Base-by-base conservation (phyloP, 108 stramenopile species). In the Licmophora abbreviata region DNA sequence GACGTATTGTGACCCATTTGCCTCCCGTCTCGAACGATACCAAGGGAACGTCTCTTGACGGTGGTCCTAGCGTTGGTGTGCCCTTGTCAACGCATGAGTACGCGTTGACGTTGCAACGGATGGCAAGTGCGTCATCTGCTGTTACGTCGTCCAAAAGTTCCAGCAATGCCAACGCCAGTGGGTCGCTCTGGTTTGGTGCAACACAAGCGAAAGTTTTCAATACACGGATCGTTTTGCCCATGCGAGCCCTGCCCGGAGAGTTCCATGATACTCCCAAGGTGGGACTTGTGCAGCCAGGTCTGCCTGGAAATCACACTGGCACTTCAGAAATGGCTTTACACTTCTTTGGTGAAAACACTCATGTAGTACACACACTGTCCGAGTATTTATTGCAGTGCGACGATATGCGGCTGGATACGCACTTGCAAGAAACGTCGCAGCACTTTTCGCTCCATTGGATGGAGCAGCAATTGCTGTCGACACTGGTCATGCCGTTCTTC, bases 231-330 rank as follows among this genome's bases (percentile, higher is more conserved):
- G 22, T 63, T 51, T 64, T 77, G 55, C 57, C 59, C 22, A 43
- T 74, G 52, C 62, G 74, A 11, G 30, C 64, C 9, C 54, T 40
- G 43, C 70, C 66, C 35, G 89, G 89, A 35, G 64, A 76, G 11
- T 73, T 79, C 7, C 68, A 75, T 35, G 63, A 64, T 33, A 77
- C 73, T 14, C 90, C 83, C 15, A 79, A 84, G 35, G 89, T 91
- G 21, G 90, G 90, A 31, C 59, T 92, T 15, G 64, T 87, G 20
- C 81, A 84, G 43, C 30, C 48, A 27, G 53, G 59, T 54, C n/a
- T 20, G 33, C 56, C 46, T 17, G n/a, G n/a, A n/a, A n/a, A n/a
- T n/a, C n/a, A n/a, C n/a, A n/a, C n/a, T n/a, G n/a, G n/a, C n/a
- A n/a, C n/a, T n/a, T n/a, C n/a, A n/a, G 51, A 49, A 35, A 49